phyloP scores from a whole-genome alignment of 169 alveolate species.

The Theileria orientalis region DNA sequence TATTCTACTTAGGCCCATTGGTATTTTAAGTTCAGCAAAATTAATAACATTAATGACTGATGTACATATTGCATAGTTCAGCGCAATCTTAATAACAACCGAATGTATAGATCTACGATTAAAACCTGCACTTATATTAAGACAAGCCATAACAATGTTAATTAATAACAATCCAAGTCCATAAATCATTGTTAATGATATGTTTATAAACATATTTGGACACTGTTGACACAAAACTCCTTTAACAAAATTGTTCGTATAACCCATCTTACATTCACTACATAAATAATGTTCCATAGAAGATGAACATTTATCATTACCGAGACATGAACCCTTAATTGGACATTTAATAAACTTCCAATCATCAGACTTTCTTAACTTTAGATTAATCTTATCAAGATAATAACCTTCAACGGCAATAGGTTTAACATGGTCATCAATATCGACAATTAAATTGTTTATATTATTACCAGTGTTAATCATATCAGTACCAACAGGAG shows the following conservation, averaged over 20 bases:
- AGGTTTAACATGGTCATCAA: conserved; percentile 78
- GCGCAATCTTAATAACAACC: conserved; percentile 81
- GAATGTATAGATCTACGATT: conserved; percentile 84
- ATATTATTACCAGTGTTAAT: conserved; percentile 49
- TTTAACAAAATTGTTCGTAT: conserved; percentile 75
- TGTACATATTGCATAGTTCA: conserved; percentile 77
- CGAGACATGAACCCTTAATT: conserved; percentile 76
- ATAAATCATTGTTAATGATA: conserved; percentile 49
- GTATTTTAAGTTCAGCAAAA: conserved; percentile 64
- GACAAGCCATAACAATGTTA: conserved; percentile 78
- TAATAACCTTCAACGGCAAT: conserved; percentile 75
- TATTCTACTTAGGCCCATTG: conserved; percentile 60
- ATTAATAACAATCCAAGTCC: conserved; percentile 69
- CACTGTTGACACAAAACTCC: conserved; percentile 74
- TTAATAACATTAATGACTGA: conserved; percentile 72
- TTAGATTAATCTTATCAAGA: conserved; percentile 66
- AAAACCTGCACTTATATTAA: conserved; percentile 83
- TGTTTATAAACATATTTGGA: conserved; percentile 63
- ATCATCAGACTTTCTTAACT: conserved; percentile 72
- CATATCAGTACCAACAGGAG: conserved; percentile 52
- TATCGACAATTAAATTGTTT: conserved; percentile 47
- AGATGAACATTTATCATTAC: conserved; percentile 70
- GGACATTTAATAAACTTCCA: conserved; percentile 84
- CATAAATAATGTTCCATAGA: conserved; percentile 80
- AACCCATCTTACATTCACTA: conserved; percentile 79